A percentile compares a stretch with the other conserved stretches of the same genome.
Conservation (phyloP, 139 green algal genomes). For the Chlorella sp. region DNA sequence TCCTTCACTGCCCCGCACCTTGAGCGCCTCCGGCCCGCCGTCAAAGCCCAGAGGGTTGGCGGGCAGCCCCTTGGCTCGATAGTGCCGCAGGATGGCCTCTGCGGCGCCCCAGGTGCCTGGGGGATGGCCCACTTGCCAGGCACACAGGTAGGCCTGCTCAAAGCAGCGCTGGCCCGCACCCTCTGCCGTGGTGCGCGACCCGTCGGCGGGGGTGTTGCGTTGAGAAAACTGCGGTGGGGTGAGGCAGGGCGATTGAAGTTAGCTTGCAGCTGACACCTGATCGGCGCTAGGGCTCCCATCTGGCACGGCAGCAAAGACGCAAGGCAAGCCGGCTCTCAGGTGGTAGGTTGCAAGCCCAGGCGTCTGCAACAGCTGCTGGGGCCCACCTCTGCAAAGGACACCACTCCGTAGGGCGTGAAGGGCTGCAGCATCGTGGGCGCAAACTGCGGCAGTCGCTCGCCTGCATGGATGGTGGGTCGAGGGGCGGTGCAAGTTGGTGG, state of each 20-base stretch:
- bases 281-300: not conserved
- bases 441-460: not conserved
- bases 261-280: not conserved
- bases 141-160: not conserved
- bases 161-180: conserved; percentile 7
- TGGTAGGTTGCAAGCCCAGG: not conserved
- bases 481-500: not conserved
- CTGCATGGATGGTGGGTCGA: not conserved
- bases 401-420: not conserved
- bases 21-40: not conserved
- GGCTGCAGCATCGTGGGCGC: not conserved
- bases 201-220: not conserved
- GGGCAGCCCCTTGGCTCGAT: not conserved
- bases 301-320: too few relatives aligned
- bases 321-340: not conserved
- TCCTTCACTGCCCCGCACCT: not conserved
- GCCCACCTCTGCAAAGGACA: not conserved
- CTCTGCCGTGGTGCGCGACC: not conserved
- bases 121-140: not conserved
- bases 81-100: not conserved
- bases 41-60: not conserved
- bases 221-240: not conserved
- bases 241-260: not conserved
- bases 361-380: not conserved
- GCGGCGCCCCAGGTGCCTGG: not conserved